These are phyloP conservation scores for Phytophthora citricola DNA, from an alignment of 352 stramenopile genomes.

Conservation along the genomic window DNA sequence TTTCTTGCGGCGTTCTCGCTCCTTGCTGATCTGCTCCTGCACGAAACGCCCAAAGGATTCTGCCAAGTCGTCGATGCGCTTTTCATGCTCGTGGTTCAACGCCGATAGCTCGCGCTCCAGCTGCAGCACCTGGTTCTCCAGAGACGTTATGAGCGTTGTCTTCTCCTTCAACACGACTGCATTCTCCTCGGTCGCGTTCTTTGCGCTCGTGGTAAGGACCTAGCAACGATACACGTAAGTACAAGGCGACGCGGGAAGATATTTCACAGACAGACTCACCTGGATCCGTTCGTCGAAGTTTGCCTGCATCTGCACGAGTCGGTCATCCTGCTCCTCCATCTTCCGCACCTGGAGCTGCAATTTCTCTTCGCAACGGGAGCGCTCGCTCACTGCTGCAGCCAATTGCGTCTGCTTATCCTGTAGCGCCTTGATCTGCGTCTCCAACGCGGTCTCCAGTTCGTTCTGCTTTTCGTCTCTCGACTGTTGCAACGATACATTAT, in stretches of 20 bases:
- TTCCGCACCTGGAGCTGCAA: conserved; percentile 44
- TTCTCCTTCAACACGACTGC: conserved; percentile 43
- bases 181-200: conserved; percentile 39
- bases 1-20: conserved; percentile 51
- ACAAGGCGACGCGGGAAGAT: neutral
- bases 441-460: conserved; percentile 39
- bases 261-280: conserved; percentile 21
- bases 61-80: conserved; percentile 58
- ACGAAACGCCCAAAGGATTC: conserved; percentile 62
- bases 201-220: conserved; percentile 33
- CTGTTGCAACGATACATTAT: conserved; percentile 64
- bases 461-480: conserved; percentile 42
- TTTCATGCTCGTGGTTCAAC: conserved; percentile 60
- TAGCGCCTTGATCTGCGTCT: conserved; percentile 51
- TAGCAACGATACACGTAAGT: conserved; percentile 4
- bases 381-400: conserved; percentile 39
- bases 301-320: conserved; percentile 42
- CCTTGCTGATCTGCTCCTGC: conserved; percentile 58
- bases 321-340: conserved; percentile 48
- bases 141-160: conserved; percentile 25
- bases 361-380: conserved; percentile 53
- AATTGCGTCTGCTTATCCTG: conserved; percentile 51
- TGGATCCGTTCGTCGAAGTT: conserved; percentile 59
- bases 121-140: conserved; percentile 53
- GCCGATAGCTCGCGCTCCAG: conserved; percentile 49